phyloP scores from a whole-genome alignment of 169 alveolate genomes.

The Plasmodium coatneyi region DNA sequence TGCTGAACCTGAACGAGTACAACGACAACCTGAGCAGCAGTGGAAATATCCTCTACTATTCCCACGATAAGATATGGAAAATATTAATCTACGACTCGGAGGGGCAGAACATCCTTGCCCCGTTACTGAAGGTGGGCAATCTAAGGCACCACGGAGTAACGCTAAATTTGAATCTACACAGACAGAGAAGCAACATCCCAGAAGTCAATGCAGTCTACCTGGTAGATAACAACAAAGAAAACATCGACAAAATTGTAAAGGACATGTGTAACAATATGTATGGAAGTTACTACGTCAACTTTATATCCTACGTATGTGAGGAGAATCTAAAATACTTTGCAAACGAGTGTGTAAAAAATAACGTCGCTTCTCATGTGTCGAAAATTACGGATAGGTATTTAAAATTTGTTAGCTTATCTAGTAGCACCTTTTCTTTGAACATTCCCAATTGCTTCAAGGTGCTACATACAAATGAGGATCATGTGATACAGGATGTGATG shows the following conservation, averaged over 20 bases:
- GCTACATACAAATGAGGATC: constrained; percentile 78
- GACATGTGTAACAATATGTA: constrained; percentile 88
- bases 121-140: constrained; percentile 87
- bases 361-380: constrained; percentile 83
- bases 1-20: constrained; percentile 64
- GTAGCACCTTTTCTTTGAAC: constrained; percentile 86
- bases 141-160: constrained; percentile 90
- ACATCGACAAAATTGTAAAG: constrained; percentile 79
- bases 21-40: constrained; percentile 21
- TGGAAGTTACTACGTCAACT: constrained; percentile 87
- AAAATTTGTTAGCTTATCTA: constrained; percentile 87
- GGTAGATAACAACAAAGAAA: constrained; percentile 78
- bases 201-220: constrained; percentile 91
- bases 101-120: constrained; percentile 85
- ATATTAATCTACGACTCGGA: constrained; percentile 87
- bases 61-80: constrained; percentile 86
- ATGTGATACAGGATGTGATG: constrained; percentile 72
- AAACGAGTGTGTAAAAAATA: constrained; percentile 83
- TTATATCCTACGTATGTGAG: constrained; percentile 86
- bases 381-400: constrained; percentile 89
- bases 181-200: constrained; percentile 85
- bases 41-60: constrained; percentile 77
- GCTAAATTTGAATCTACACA: constrained; percentile 81
- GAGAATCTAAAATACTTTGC: constrained; percentile 84
- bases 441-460: constrained; percentile 81